Percentiles rank a stretch among this genome's conserved stretches.
phyloP scores from a whole-genome alignment of 352 stramenopile genomes.

The Globisporangium acanthophoron region DNA sequence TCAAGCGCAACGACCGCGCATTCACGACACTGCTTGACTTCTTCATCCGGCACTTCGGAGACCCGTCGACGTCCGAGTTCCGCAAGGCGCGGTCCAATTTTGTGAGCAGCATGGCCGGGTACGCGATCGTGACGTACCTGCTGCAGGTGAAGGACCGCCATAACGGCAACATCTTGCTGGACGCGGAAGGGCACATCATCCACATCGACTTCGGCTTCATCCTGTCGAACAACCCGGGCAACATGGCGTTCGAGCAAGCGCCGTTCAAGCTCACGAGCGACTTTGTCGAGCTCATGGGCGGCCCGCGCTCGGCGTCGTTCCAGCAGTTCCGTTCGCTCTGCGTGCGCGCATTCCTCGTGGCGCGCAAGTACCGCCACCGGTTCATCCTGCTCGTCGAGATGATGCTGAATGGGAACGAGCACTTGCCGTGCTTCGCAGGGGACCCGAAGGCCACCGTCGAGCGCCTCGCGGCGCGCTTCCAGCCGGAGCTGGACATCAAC shows the following conservation, averaged over 20 bases:
- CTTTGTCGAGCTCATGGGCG: slow-evolving; percentile 95
- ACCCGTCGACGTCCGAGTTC: slow-evolving; percentile 64
- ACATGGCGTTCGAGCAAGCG: slow-evolving; percentile 93
- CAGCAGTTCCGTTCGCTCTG: slow-evolving; percentile 94
- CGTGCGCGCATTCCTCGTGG: slow-evolving; percentile 93
- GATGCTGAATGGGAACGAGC: slow-evolving; percentile 95
- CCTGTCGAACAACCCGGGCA: slow-evolving; percentile 91
- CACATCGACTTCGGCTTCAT: slow-evolving; percentile 98
- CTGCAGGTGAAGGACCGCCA: slow-evolving; percentile 98
- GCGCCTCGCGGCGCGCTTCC: slow-evolving; percentile 89
- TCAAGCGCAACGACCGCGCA: slow-evolving; percentile 95
- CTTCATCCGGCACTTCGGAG: slow-evolving; percentile 92
- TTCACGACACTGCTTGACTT: slow-evolving; percentile 92
- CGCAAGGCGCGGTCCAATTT: slow-evolving; percentile 83
- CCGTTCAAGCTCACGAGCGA: slow-evolving; percentile 98
- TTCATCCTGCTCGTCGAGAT: slow-evolving; percentile 96
- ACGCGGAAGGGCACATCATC: slow-evolving; percentile 94
- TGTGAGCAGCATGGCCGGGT: slow-evolving; percentile 79
- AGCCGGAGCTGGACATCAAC: slow-evolving; percentile 92
- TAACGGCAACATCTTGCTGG: slow-evolving; percentile 97
- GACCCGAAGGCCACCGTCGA: slow-evolving; percentile 89
- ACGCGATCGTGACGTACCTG: slow-evolving; percentile 95
- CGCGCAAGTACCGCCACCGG: slow-evolving; percentile 93
- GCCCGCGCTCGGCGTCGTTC: slow-evolving; percentile 90
- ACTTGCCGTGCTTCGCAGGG: slow-evolving; percentile 94